Conservation (phyloP, 2,329 filamentous ascomycete genomes). For the Paracorniculantispora psalliotae region DNA sequence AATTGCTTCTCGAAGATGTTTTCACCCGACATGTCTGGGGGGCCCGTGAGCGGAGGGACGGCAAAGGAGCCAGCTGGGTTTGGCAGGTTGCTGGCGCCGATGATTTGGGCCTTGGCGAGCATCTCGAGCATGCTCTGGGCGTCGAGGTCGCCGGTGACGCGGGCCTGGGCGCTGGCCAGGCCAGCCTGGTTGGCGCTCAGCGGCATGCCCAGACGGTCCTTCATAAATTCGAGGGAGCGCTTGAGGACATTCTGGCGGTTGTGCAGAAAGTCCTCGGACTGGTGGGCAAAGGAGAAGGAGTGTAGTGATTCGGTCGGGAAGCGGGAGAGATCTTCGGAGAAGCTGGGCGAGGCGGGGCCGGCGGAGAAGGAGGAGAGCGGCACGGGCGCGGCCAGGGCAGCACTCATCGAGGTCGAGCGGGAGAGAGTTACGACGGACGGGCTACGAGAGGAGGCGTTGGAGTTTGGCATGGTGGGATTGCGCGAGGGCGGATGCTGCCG, state of each 20-base stretch:
- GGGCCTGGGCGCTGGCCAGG: conserved; percentile 77
- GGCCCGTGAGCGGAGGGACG: conserved; percentile 68
- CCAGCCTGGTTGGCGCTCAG: conserved; percentile 61
- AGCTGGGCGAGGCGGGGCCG: conserved; percentile 67
- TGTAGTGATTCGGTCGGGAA: conserved; percentile 96
- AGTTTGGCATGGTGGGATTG: conserved; percentile 58
- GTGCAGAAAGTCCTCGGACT: conserved; percentile 87
- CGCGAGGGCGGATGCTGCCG: conserved; percentile 68
- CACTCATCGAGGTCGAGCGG: conserved; percentile 66
- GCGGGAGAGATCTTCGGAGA: conserved; percentile 81
- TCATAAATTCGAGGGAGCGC: conserved; percentile 93
- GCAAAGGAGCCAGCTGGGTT: conserved; percentile 38
- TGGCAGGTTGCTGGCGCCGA: conserved; percentile 61
- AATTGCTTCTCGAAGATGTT: conserved; percentile 88
- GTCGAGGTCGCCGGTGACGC: conserved; percentile 76
- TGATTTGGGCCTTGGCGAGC: conserved; percentile 73
- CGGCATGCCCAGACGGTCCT: conserved; percentile 81
- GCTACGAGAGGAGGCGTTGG: conserved; percentile 58
- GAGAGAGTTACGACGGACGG: conserved; percentile 53
- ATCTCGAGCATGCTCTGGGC: conserved; percentile 88
- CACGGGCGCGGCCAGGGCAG: conserved; percentile 55
- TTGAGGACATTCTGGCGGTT: conserved; percentile 90
- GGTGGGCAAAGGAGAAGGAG: conserved; percentile 96
- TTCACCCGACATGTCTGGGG: conserved; percentile 64
- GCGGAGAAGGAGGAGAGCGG: conserved; percentile 48